Evolutionary conservation across 768 basidiomycete species (phyloP).

Genomic region (Phlebiopsis gigantea): DNA sequence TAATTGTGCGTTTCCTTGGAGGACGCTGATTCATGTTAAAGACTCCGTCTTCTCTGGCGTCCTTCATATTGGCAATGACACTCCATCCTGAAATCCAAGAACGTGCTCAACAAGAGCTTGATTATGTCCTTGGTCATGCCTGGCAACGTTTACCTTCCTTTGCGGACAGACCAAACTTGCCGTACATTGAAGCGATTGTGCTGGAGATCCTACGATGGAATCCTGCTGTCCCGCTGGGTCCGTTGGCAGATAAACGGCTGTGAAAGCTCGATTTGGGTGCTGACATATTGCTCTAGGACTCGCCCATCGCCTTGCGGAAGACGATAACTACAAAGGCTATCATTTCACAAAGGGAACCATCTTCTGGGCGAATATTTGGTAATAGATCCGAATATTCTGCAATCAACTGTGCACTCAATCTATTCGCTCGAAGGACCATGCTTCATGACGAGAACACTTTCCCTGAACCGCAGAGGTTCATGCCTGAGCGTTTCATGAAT

Average conservation of each 20-base stretch:
- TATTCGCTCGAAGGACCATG: too few species aligned
- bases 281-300: conserved; percentile 19
- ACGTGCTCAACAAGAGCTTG: conserved; percentile 27
- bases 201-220: conserved; percentile 25
- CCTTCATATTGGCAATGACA: conserved; percentile 34
- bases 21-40: neutral
- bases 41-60: conserved; percentile 28
- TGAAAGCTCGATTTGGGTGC: neutral
- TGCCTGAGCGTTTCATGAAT: conserved; percentile 25
- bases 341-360: conserved; percentile 23
- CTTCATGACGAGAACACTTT: conserved; percentile 23
- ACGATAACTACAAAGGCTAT: conserved; percentile 26
- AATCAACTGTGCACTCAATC: conserved; percentile 1
- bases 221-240: conserved; percentile 21
- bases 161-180: conserved; percentile 15
- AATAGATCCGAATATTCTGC: neutral
- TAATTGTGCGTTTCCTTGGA: neutral
- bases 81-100: conserved; percentile 29
- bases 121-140: conserved; percentile 17
- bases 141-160: conserved; percentile 18
- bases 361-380: conserved; percentile 29
- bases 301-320: conserved; percentile 21
- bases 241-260: neutral
- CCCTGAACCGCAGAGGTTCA: conserved; percentile 21
- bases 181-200: conserved; percentile 20